A percentile compares a stretch with the other conserved stretches of the same genome.
Conservation (phyloP, 2,329 filamentous ascomycete species). For the Domatiomyces catenatus region DNA sequence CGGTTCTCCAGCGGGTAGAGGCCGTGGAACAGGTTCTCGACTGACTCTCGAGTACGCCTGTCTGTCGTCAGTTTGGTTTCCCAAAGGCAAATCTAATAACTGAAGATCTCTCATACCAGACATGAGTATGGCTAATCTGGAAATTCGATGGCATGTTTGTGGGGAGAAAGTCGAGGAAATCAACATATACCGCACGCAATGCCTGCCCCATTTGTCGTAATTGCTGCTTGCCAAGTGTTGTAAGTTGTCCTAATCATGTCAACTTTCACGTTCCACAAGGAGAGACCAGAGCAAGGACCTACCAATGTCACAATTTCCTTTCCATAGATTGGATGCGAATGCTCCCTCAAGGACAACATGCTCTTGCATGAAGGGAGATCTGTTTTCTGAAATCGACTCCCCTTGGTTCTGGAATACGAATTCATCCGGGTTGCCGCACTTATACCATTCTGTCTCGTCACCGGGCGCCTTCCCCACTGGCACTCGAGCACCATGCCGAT, state of each 20-base stretch:
- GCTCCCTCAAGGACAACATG: background rate
- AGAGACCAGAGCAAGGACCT: background rate
- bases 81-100: background rate
- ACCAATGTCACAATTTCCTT: conserved; percentile 3
- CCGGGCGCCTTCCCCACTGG: background rate
- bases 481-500: conserved; percentile 1
- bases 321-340: conserved; percentile 1
- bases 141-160: background rate
- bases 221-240: background rate
- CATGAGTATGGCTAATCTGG: conserved; percentile 2
- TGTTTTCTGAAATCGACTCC: background rate
- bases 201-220: background rate
- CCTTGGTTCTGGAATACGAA: conserved; percentile 1
- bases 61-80: background rate
- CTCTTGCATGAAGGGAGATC: conserved; percentile 2
- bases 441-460: conserved; percentile 1
- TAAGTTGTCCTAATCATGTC: conserved; percentile 1
- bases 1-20: conserved; percentile 1
- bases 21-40: conserved; percentile 1
- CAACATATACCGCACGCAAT: conserved; percentile 1
- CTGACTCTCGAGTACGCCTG: conserved; percentile 1
- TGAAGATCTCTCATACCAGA: background rate
- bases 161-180: background rate
- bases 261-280: background rate
- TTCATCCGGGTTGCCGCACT: conserved; percentile 2